These are phyloP conservation scores for Fibroporia radiculosa DNA, from an alignment of 768 basidiomycete species.

Conservation along the genomic window DNA sequence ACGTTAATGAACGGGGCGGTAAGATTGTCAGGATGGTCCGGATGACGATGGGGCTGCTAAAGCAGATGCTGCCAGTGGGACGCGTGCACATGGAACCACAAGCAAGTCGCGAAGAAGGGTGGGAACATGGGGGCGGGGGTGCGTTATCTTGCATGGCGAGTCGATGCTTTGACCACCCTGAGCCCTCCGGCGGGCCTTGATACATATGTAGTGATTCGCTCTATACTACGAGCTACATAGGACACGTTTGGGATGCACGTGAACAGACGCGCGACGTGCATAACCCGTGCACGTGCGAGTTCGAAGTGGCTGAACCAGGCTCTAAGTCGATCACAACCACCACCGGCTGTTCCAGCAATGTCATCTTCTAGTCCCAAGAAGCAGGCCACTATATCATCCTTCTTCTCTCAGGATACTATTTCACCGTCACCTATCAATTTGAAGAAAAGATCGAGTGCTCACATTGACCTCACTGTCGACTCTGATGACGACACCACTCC, in stretches of 20 bases:
- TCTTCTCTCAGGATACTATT: slow-evolving; percentile 24
- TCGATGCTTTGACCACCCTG: no score
- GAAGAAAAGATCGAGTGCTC: slow-evolving; percentile 18
- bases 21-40: slow-evolving; percentile 1
- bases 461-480: slow-evolving; percentile 50
- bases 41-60: not conserved
- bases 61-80: not conserved
- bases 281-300: not conserved
- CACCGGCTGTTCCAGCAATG: not conserved
- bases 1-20: slow-evolving; percentile 4
- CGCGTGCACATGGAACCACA: not conserved
- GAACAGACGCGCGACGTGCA: not conserved
- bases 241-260: not conserved
- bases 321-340: not conserved
- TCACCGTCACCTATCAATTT: slow-evolving; percentile 3
- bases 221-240: not conserved
- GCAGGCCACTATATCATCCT: slow-evolving; percentile 36
- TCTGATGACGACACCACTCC: slow-evolving; percentile 8
- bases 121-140: not conserved
- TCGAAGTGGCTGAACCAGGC: not conserved
- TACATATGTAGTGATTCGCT: not conserved
- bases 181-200: not conserved
- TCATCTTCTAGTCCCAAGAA: not conserved
- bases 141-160: not conserved
- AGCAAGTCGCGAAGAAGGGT: not conserved